Conservation (phyloP, 2,329 filamentous ascomycete species). For the Coleophoma cylindrospora region DNA sequence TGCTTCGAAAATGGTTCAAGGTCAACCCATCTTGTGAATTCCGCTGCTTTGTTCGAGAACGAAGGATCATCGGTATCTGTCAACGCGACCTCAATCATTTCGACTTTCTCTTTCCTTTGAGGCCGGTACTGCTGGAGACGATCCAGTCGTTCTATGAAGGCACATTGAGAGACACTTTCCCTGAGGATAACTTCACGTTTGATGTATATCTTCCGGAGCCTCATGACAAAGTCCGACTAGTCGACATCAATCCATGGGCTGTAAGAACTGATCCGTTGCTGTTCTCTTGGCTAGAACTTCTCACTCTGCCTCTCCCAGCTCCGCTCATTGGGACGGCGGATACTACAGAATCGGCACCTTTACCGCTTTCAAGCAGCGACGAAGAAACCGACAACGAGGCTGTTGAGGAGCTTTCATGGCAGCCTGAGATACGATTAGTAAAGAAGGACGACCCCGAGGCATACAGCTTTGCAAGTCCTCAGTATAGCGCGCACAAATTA, state of each 20-base stretch:
- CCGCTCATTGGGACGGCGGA: constrained; percentile 47
- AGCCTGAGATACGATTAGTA: constrained; percentile 77
- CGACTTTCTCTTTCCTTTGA: constrained; percentile 66
- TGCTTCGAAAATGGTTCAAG: constrained; percentile 82
- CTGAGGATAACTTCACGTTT: constrained; percentile 79
- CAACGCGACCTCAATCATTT: constrained; percentile 92
- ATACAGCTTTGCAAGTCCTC: constrained; percentile 76
- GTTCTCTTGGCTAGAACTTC: constrained; percentile 84
- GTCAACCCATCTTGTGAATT: constrained; percentile 92
- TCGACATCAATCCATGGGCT: constrained; percentile 96
- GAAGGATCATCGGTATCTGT: constrained; percentile 74
- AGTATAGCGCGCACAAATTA: constrained; percentile 93
- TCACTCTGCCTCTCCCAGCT: constrained; percentile 61
- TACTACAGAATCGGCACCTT: constrained; percentile 21
- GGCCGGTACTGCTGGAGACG: constrained; percentile 58
- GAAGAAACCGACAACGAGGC: constrained; percentile 34
- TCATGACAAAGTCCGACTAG: constrained; percentile 56
- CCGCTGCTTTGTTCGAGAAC: constrained; percentile 85
- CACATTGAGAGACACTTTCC: constrained; percentile 71
- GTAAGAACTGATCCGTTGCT: constrained; percentile 81
- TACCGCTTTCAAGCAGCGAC: constrained; percentile 29
- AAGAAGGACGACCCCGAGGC: constrained; percentile 82
- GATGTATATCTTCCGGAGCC: constrained; percentile 85
- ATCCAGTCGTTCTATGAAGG: constrained; percentile 75
- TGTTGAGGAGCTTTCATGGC: constrained; percentile 49